phyloP scores from a whole-genome alignment of 768 basidiomycete species.

The Agrocybe chaxingu region DNA sequence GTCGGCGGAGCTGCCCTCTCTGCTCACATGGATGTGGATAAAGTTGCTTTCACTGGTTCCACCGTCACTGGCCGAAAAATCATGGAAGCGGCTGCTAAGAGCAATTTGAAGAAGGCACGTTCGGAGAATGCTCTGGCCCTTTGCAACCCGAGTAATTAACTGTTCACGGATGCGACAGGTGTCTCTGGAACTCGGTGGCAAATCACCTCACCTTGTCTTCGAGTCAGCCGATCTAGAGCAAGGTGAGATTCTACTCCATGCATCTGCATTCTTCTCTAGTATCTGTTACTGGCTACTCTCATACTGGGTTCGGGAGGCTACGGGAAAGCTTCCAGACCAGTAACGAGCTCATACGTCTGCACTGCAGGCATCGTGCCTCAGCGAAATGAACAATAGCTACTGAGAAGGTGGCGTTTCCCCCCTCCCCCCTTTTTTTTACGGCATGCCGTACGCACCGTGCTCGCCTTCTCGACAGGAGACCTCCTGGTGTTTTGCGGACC shows the following conservation, averaged over 20 bases:
- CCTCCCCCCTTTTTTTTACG: too few relatives aligned
- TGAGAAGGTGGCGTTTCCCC: too few relatives aligned
- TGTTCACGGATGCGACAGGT: constrained; percentile 41
- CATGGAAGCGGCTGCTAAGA: constrained; percentile 88
- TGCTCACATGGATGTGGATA: constrained; percentile 82
- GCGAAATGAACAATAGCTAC: too few relatives aligned
- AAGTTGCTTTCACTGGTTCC: constrained; percentile 94
- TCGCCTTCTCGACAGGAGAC: too few relatives aligned
- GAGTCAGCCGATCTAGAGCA: constrained; percentile 89
- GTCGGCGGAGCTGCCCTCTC: constrained; percentile 86
- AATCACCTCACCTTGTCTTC: constrained; percentile 87
- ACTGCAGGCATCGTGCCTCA: too few relatives aligned
- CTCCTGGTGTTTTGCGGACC: too few relatives aligned
- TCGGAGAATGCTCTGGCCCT: neutral
- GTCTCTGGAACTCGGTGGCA: constrained; percentile 92
- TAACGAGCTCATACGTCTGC: too few relatives aligned
- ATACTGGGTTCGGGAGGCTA: neutral
- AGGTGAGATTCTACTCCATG: constrained; percentile 35
- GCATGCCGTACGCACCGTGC: too few relatives aligned
- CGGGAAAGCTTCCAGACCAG: neutral
- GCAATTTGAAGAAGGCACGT: constrained; percentile 89
- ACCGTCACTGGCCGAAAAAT: constrained; percentile 87
- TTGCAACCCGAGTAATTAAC: constrained; percentile 4
- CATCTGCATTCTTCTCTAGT: neutral
- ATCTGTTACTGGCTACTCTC: neutral